These are phyloP conservation scores for Microcyclosporella mali DNA, from an alignment of 2,329 filamentous ascomycete species.

Conservation along the genomic window DNA sequence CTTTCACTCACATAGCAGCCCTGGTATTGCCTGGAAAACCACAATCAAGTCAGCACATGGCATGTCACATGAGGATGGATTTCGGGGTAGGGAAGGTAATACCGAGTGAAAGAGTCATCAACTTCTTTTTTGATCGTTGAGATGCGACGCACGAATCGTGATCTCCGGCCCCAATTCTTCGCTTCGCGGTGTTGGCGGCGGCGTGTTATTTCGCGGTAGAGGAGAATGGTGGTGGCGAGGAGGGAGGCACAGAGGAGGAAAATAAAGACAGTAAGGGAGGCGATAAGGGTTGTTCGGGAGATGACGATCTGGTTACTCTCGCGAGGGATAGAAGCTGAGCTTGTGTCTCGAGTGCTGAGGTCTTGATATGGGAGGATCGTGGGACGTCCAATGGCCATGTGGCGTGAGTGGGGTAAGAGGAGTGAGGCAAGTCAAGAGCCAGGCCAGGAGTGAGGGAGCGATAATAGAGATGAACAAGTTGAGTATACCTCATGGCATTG, in stretches of 20 bases:
- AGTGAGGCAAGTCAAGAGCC: not conserved
- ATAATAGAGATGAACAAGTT: not conserved
- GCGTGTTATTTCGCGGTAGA: constrained; percentile 17
- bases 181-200: constrained; percentile 14
- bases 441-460: not conserved
- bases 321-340: not conserved
- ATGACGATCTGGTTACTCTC: constrained; percentile 17
- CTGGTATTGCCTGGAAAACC: constrained; percentile 13
- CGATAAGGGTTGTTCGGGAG: constrained; percentile 23
- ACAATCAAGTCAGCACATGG: too few relatives aligned
- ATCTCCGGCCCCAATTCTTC: constrained; percentile 21
- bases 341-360: not conserved
- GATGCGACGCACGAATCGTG: constrained; percentile 18
- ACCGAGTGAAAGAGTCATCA: constrained; percentile 19
- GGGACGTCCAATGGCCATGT: too few relatives aligned
- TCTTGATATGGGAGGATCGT: not conserved
- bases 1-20: constrained; percentile 18
- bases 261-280: constrained; percentile 17
- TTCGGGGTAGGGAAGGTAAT: too few relatives aligned
- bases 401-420: not conserved
- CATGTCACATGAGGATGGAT: too few relatives aligned
- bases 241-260: constrained; percentile 21
- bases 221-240: constrained; percentile 13
- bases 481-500: not conserved
- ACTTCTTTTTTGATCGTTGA: constrained; percentile 23